Evolutionary conservation across 164 flowering plant genomes (phyloP), one percentile per base, ranked within the genome.

Genomic region (Paratinospora sagittata): DNA sequence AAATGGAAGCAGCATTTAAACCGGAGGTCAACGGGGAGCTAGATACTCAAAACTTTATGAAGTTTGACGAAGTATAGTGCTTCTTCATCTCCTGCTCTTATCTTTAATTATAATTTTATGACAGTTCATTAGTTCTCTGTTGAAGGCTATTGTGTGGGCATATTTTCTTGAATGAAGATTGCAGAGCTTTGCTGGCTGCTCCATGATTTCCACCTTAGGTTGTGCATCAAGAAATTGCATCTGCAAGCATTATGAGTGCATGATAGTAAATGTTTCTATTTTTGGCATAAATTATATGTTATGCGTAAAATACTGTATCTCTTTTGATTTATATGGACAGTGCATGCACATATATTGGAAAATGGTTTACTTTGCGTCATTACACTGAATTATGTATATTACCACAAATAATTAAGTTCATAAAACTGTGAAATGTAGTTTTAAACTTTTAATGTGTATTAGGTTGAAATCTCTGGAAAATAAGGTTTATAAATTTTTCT

Each of bases 21-120:
- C 99, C 99, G 21, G 87, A 87, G 77, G 88, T 96, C 75, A 83
- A 87, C 71, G 99, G 90, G 58, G 99, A 90, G 73, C 91, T 96
- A 26, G 99, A 96, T 72, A 96, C 99, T 66, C 98, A 90, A 73
- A 96, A 96, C 70, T 96, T 96, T 77, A 80, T 88, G 87, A 88
- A 90, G 81, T 92, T 87, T 76, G 97, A 92, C 81, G 99, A 92
- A 86, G 99, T 88, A 78, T 68, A 72, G 21, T 41, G 23, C 65
- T 39, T 61, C 27, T 39, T 19, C 23, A 55, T 55, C 57, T 67
- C 57, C 65, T 68, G 47, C 33, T 33, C 47, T 21, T 8, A 17
- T 37, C 43, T 36, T 36, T 62, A n/a, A 62, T 30, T 27, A 6
- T 11, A 10, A 65, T 16, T 36, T 14, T 37, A 27, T 30, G 16